Conservation (phyloP, 768 basidiomycete genomes). For the Mrakia blollopis region DNA sequence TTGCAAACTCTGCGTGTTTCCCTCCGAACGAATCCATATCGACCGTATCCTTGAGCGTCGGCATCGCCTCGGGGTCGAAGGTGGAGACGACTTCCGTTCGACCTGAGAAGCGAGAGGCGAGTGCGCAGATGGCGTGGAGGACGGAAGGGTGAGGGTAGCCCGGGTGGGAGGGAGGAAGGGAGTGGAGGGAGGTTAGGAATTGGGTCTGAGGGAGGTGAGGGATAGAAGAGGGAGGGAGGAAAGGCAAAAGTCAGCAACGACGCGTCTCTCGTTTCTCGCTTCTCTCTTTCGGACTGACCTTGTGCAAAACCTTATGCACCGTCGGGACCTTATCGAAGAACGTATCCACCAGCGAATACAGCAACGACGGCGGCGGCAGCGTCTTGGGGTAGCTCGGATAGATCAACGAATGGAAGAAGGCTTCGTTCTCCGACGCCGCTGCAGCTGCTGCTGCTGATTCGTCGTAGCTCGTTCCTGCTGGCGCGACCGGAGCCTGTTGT, state of each 20-base stretch:
- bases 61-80: not conserved
- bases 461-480: not conserved
- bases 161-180: constrained; percentile 11
- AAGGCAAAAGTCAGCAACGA: not conserved
- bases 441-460: too few relatives aligned
- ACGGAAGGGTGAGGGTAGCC: constrained; percentile 21
- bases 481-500: not conserved
- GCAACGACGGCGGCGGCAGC: constrained; percentile 18
- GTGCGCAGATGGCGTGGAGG: constrained; percentile 29
- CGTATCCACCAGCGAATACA: constrained; percentile 19
- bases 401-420: constrained; percentile 1
- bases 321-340: constrained; percentile 29
- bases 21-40: constrained; percentile 18
- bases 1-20: constrained; percentile 19
- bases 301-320: constrained; percentile 18
- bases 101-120: constrained; percentile 20
- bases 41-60: constrained; percentile 18
- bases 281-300: not conserved
- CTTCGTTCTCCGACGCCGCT: not conserved
- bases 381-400: constrained; percentile 20
- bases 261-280: too few relatives aligned
- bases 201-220: not conserved
- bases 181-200: constrained; percentile 3
- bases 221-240: not conserved
- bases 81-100: not conserved